Conservation (phyloP, 2,329 filamentous ascomycete species). For the Orbilia quercus region DNA sequence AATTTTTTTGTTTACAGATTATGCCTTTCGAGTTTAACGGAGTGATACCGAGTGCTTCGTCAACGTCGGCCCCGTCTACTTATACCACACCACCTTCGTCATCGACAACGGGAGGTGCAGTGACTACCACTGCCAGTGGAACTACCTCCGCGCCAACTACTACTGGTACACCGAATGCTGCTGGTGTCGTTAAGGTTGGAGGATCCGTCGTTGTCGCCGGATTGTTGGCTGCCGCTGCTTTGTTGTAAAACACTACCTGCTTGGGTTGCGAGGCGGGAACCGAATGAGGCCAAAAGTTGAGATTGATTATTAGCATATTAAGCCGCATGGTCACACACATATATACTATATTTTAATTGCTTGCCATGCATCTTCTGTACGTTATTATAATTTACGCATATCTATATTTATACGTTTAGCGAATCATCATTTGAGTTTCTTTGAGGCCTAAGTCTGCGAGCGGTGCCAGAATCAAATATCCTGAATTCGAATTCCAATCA, state of each 20-base stretch:
- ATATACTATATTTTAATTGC: neutral
- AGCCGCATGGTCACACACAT: neutral
- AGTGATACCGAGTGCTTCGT: conserved; percentile 10
- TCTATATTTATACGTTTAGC: neutral
- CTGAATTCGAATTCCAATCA: no score
- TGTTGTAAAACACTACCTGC: no score
- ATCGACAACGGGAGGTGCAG: neutral
- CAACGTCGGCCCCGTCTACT: conserved; percentile 17
- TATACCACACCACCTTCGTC: conserved; percentile 6
- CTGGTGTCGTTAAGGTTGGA: conserved; percentile 7
- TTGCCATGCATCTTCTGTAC: neutral
- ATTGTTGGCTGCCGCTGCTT: conserved; percentile 15
- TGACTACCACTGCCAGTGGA: conserved; percentile 3
- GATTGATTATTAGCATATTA: no score
- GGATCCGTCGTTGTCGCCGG: conserved; percentile 24
- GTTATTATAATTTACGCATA: conserved; percentile 2
- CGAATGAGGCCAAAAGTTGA: neutral
- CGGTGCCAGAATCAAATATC: no score
- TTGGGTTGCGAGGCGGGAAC: neutral
- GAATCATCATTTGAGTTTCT: neutral
- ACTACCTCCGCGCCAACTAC: conserved; percentile 13
- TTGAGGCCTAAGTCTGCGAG: no score
- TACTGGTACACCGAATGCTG: conserved; percentile 22
- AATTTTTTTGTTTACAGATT: conserved; percentile 20
- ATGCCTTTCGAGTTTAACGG: conserved; percentile 45